A percentile compares a stretch with the other conserved stretches of the same genome.
phyloP scores from a whole-genome alignment of 2,329 filamentous ascomycete genomes.

The Colletotrichum neosansevieriae region DNA sequence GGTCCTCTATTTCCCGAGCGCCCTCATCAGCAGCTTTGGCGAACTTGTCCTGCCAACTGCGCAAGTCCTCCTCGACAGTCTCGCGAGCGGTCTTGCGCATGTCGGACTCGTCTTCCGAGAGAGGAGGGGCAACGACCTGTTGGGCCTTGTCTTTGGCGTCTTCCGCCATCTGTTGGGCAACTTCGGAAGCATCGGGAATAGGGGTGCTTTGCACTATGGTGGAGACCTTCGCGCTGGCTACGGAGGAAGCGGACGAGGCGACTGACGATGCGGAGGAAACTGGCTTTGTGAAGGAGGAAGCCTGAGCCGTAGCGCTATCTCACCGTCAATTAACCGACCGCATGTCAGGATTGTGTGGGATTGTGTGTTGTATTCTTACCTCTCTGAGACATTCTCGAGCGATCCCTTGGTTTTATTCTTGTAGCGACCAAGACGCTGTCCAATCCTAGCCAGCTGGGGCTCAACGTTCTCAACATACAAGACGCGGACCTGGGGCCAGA shows the following conservation, averaged over 20 bases:
- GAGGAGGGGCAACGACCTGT: constrained; percentile 58
- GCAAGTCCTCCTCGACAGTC: constrained; percentile 81
- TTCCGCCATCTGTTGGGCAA: constrained; percentile 27
- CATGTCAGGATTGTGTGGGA: neutral
- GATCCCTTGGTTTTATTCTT: constrained; percentile 59
- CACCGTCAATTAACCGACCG: no score
- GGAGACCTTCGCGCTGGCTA: constrained; percentile 43
- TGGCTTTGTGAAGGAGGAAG: constrained; percentile 59
- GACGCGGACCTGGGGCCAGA: constrained; percentile 85
- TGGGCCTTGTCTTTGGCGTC: constrained; percentile 40
- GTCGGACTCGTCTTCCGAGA: constrained; percentile 63
- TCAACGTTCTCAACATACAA: constrained; percentile 94
- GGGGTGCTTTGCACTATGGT: constrained; percentile 29
- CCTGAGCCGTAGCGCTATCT: constrained; percentile 43
- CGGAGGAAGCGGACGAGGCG: constrained; percentile 34
- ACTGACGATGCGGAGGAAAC: constrained; percentile 44
- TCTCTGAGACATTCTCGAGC: constrained; percentile 50
- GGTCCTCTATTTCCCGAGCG: constrained; percentile 76
- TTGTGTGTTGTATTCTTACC: constrained; percentile 42
- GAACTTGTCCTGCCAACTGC: constrained; percentile 90
- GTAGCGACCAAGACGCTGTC: constrained; percentile 86
- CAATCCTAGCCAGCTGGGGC: constrained; percentile 92
- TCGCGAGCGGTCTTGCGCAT: constrained; percentile 70
- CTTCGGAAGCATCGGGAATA: constrained; percentile 42
- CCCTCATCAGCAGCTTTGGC: constrained; percentile 87